Evolutionary conservation across 176 grass and related monocot species (phyloP).

Genomic region (Dendrocalamus sinicus): DNA sequence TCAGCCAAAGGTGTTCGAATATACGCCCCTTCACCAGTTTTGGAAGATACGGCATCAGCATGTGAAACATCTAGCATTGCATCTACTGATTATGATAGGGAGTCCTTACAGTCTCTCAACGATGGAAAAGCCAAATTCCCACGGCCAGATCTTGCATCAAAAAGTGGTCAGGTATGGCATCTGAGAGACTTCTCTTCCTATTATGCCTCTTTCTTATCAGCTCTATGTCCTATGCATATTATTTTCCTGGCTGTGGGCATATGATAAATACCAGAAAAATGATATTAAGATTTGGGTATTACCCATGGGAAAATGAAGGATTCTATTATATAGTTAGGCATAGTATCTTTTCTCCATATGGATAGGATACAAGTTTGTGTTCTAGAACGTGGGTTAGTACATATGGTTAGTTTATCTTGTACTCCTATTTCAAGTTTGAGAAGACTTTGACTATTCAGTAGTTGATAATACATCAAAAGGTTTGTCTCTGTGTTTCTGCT

Average conservation of each 20-base stretch:
- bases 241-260: conserved; percentile 31
- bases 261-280: conserved; percentile 24
- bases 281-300: background rate
- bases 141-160: conserved; percentile 25
- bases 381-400: background rate
- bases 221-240: conserved; percentile 19
- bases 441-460: conserved; percentile 9
- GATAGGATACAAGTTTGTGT: background rate
- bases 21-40: conserved; percentile 28
- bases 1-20: conserved; percentile 49
- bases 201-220: conserved; percentile 40
- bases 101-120: conserved; percentile 49
- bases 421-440: conserved; percentile 3
- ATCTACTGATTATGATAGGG: conserved; percentile 60
- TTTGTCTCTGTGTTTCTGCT: background rate
- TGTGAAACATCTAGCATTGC: conserved; percentile 62
- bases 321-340: conserved; percentile 14
- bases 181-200: conserved; percentile 28
- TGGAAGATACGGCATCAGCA: conserved; percentile 43
- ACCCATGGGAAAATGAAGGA: background rate
- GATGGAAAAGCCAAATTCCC: conserved; percentile 46
- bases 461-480: conserved; percentile 29
- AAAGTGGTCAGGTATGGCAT: conserved; percentile 56
- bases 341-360: background rate
- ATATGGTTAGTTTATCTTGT: conserved; percentile 28